A percentile compares a stretch with the other conserved stretches of the same genome.
phyloP scores from a whole-genome alignment of 768 basidiomycete genomes.

The Zangia roseola region DNA sequence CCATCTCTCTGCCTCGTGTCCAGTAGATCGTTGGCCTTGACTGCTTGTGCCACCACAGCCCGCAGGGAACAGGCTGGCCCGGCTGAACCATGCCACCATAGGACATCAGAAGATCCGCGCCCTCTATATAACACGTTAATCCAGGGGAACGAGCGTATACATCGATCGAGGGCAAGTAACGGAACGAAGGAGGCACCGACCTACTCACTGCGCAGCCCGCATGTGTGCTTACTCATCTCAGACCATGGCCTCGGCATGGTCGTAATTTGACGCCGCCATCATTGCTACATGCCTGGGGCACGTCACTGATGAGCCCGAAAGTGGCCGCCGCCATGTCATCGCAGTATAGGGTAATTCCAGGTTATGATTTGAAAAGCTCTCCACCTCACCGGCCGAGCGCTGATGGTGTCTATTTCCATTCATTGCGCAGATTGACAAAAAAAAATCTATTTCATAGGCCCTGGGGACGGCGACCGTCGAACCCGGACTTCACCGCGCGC shows the following conservation, averaged over 20 bases:
- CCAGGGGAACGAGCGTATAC: conserved; percentile 48
- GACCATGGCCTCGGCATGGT: conserved; percentile 71
- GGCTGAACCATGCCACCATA: conserved; percentile 59
- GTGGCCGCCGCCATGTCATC: conserved; percentile 23
- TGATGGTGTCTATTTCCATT: conserved; percentile 43
- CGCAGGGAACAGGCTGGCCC: conserved; percentile 71
- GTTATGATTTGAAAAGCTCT: not conserved
- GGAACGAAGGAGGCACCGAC: not conserved
- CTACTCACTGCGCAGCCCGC: not conserved
- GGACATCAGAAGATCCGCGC: not conserved
- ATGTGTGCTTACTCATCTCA: conserved; percentile 43
- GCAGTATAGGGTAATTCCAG: not conserved
- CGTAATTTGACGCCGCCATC: conserved; percentile 65
- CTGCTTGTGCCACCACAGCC: conserved; percentile 64
- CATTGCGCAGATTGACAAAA: conserved; percentile 54
- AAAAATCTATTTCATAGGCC: conserved; percentile 57
- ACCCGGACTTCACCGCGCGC: conserved; percentile 50
- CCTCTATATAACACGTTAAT: conserved; percentile 54
- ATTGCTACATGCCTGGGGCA: conserved; percentile 21
- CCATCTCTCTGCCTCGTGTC: conserved; percentile 67
- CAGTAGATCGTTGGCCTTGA: conserved; percentile 74
- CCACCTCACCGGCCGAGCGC: conserved; percentile 31
- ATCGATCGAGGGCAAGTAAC: conserved; percentile 56
- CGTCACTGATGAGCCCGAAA: not conserved
- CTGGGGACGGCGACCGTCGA: conserved; percentile 60